These are phyloP conservation scores for Yamadazyma triangularis DNA, from an alignment of 1,139 yeast species.

Conservation along the genomic window DNA sequence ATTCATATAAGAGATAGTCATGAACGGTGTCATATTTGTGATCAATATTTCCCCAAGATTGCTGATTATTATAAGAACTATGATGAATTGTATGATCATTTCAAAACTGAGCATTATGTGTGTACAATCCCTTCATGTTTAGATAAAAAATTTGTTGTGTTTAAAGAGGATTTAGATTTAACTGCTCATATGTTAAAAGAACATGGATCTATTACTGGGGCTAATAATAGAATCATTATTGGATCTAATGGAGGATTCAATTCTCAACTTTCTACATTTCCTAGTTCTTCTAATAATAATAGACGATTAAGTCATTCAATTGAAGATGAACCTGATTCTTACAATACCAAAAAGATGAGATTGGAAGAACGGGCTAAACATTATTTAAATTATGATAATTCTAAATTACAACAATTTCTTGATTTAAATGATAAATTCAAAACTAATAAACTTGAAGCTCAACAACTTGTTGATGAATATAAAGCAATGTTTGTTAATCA, in stretches of 20 bases:
- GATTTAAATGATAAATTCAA: constrained; percentile 47
- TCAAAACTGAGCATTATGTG: constrained; percentile 65
- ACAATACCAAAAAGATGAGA: constrained; percentile 55
- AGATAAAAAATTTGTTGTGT: constrained; percentile 88
- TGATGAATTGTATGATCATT: constrained; percentile 70
- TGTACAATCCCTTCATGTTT: constrained; percentile 82
- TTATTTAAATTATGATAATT: constrained; percentile 54
- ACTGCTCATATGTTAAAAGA: constrained; percentile 85
- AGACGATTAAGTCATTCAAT: constrained; percentile 6
- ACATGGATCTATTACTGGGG: constrained; percentile 62
- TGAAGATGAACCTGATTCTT: constrained; percentile 35
- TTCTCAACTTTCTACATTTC: constrained; percentile 64
- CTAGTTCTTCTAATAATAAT: constrained; percentile 7
- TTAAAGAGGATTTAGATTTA: constrained; percentile 78
- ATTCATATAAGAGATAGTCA: constrained; percentile 80
- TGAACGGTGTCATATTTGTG: constrained; percentile 89
- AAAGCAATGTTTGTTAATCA: constrained; percentile 44
- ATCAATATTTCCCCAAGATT: constrained; percentile 54
- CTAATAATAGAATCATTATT: constrained; percentile 35
- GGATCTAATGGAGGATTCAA: constrained; percentile 51
- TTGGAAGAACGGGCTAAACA: constrained; percentile 84
- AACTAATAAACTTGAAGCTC: constrained; percentile 43
- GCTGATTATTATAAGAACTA: constrained; percentile 82
- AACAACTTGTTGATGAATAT: constrained; percentile 48
- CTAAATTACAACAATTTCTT: constrained; percentile 45